Conservation (phyloP, 2,329 filamentous ascomycete species). For the Coleophoma cylindrospora region DNA sequence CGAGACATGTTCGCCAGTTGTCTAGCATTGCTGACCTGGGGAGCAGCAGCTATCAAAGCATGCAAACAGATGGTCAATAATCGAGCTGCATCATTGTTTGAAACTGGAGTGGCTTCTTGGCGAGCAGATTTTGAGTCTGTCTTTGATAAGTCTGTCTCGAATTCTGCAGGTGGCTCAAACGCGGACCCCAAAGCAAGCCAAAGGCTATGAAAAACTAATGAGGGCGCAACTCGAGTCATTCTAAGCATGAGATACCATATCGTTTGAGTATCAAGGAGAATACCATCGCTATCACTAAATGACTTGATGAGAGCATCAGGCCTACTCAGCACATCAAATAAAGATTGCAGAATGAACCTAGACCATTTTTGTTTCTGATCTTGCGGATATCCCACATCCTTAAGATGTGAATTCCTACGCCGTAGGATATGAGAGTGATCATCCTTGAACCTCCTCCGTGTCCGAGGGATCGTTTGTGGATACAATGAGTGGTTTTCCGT, state of each 20-base stretch:
- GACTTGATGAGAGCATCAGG: slow-evolving; percentile 49
- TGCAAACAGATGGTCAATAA: slow-evolving; percentile 53
- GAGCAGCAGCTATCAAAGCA: slow-evolving; percentile 54
- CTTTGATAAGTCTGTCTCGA: slow-evolving; percentile 13
- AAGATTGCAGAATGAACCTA: slow-evolving; percentile 56
- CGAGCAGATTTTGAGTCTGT: slow-evolving; percentile 15
- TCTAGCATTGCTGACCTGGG: slow-evolving; percentile 26
- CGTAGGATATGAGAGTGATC: neutral
- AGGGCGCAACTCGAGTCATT: slow-evolving; percentile 51
- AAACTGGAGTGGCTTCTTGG: slow-evolving; percentile 8
- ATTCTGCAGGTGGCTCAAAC: slow-evolving; percentile 44
- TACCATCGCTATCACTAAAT: slow-evolving; percentile 44
- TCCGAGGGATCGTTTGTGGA: slow-evolving; percentile 13
- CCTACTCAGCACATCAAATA: slow-evolving; percentile 59
- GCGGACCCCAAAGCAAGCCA: slow-evolving; percentile 57
- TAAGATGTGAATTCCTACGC: neutral
- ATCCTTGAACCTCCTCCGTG: neutral
- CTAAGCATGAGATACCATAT: slow-evolving; percentile 60
- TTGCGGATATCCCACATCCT: neutral
- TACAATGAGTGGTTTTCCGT: slow-evolving; percentile 43
- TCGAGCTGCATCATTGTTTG: slow-evolving; percentile 22
- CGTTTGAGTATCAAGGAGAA: slow-evolving; percentile 54
- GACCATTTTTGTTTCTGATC: slow-evolving; percentile 40
- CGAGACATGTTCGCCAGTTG: slow-evolving; percentile 54
- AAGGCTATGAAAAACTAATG: slow-evolving; percentile 56